Conservation (phyloP, 2,329 filamentous ascomycete species). For the Penicillium capsulatum region DNA sequence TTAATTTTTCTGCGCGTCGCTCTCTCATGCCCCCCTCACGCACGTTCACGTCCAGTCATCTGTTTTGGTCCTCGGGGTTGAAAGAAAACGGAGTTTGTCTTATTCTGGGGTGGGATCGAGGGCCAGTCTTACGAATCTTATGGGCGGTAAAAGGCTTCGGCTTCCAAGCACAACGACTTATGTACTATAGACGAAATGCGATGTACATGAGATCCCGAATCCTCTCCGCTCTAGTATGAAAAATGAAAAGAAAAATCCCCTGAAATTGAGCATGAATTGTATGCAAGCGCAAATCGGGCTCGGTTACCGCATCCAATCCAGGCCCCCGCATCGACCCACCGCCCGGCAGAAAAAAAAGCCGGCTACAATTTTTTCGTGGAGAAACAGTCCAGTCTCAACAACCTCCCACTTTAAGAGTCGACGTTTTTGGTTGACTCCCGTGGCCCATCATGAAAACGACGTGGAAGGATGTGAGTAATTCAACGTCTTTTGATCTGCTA, state of each 20-base stretch:
- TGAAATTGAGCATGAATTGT: no score
- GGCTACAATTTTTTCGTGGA: slow-evolving; percentile 28
- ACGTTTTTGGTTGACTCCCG: slow-evolving; percentile 21
- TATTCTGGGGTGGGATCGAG: slow-evolving; percentile 22
- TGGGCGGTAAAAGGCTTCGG: slow-evolving; percentile 5
- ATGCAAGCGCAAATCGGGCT: slow-evolving; percentile 7
- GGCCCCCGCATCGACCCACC: slow-evolving; percentile 18
- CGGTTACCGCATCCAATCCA: slow-evolving; percentile 21
- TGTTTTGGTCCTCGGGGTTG: slow-evolving; percentile 20
- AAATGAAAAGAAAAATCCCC: no score
- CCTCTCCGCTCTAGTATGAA: no score
- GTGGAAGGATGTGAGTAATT: slow-evolving; percentile 51
- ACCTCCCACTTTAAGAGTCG: slow-evolving; percentile 27
- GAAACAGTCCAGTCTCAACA: slow-evolving; percentile 21
- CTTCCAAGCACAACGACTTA: slow-evolving; percentile 11
- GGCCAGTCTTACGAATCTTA: slow-evolving; percentile 16
- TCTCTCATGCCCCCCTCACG: slow-evolving; percentile 16
- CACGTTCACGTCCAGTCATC: slow-evolving; percentile 20
- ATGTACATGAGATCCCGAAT: slow-evolving; percentile 17
- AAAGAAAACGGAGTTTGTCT: slow-evolving; percentile 36
- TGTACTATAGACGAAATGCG: slow-evolving; percentile 24
- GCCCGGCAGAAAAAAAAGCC: slow-evolving; percentile 26
- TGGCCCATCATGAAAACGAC: slow-evolving; percentile 54
- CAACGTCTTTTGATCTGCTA: not conserved
- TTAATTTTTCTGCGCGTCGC: slow-evolving; percentile 9